Percentiles rank a stretch among this genome's conserved stretches.
phyloP scores from a whole-genome alignment of 2,329 filamentous ascomycete species.

The Metarhizium brunneum region DNA sequence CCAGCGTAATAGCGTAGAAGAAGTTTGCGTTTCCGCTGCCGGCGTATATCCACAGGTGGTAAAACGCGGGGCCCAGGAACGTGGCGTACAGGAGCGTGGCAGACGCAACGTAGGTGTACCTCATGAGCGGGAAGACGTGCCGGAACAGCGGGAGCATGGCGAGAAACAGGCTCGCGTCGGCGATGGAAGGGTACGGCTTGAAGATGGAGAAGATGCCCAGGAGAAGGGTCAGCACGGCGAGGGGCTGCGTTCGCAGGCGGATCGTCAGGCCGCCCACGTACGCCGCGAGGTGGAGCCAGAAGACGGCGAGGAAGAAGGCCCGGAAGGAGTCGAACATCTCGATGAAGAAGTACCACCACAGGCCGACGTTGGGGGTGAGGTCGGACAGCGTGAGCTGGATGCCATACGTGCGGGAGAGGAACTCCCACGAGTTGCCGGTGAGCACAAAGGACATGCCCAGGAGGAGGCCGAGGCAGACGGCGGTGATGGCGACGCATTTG shows the following conservation, averaged over 20 bases:
- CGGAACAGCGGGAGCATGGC: slow-evolving; percentile 75
- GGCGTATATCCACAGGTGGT: slow-evolving; percentile 96
- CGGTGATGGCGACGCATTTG: slow-evolving; percentile 43
- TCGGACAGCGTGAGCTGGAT: slow-evolving; percentile 87
- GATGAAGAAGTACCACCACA: slow-evolving; percentile 99
- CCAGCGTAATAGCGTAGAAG: slow-evolving; percentile 98
- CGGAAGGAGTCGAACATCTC: slow-evolving; percentile 99
- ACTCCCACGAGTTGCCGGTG: slow-evolving; percentile 75
- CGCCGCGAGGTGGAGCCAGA: slow-evolving; percentile 88
- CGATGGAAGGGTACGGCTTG: slow-evolving; percentile 92
- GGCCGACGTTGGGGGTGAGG: slow-evolving; percentile 84
- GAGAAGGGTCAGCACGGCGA: slow-evolving; percentile 77
- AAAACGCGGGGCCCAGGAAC: slow-evolving; percentile 87
- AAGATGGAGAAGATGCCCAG: slow-evolving; percentile 89
- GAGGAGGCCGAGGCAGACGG: slow-evolving; percentile 47
- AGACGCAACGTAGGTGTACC: slow-evolving; percentile 82
- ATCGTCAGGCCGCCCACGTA: slow-evolving; percentile 84
- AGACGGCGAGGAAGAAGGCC: slow-evolving; percentile 93
- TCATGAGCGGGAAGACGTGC: slow-evolving; percentile 89
- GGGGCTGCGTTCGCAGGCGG: slow-evolving; percentile 72
- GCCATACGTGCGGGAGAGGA: slow-evolving; percentile 81
- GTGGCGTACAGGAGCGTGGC: slow-evolving; percentile 79
- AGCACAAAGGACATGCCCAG: slow-evolving; percentile 64
- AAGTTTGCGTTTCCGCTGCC: slow-evolving; percentile 98
- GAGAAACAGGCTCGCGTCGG: slow-evolving; percentile 80